These are phyloP conservation scores for Lactarius quietus DNA, from an alignment of 768 basidiomycete genomes.

Conservation along the genomic window DNA sequence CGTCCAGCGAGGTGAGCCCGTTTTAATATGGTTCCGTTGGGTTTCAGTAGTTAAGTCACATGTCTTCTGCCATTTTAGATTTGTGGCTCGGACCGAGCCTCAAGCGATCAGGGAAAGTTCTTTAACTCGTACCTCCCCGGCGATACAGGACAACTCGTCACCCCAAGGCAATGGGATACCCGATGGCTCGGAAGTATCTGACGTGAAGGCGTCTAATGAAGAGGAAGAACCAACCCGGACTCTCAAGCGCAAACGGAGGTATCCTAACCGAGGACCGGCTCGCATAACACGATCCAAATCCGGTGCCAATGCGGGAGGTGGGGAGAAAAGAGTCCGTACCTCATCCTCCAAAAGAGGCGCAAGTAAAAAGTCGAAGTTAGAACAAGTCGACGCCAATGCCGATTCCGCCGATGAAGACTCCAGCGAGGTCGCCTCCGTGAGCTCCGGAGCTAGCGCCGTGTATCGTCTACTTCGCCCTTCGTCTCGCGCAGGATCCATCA, in stretches of 20 bases:
- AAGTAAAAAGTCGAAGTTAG: constrained; percentile 6
- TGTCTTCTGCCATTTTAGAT: background rate
- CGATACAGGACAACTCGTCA: background rate
- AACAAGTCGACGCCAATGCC: constrained; percentile 7
- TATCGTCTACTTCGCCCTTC: constrained; percentile 35
- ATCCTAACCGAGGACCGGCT: constrained; percentile 15
- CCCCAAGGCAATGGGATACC: background rate
- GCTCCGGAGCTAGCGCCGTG: constrained; percentile 40
- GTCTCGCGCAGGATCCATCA: constrained; percentile 48
- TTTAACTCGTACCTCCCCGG: background rate
- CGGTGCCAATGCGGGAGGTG: constrained; percentile 13
- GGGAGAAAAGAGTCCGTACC: background rate
- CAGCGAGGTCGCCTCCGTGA: constrained; percentile 33
- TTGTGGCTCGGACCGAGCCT: background rate
- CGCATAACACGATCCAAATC: constrained; percentile 31
- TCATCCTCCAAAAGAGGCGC: constrained; percentile 8
- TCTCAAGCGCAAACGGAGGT: constrained; percentile 31
- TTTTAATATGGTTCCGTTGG: too few species aligned
- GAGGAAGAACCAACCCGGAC: background rate
- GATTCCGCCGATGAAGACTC: constrained; percentile 27
- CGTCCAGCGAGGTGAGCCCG: constrained; percentile 5
- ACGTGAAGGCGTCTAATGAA: background rate
- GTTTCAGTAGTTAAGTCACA: background rate
- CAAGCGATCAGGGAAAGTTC: background rate
- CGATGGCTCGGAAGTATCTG: background rate